Evolutionary conservation across 129 eudicot genomes (phyloP).

Genomic region (Oenanthe sinensis): DNA sequence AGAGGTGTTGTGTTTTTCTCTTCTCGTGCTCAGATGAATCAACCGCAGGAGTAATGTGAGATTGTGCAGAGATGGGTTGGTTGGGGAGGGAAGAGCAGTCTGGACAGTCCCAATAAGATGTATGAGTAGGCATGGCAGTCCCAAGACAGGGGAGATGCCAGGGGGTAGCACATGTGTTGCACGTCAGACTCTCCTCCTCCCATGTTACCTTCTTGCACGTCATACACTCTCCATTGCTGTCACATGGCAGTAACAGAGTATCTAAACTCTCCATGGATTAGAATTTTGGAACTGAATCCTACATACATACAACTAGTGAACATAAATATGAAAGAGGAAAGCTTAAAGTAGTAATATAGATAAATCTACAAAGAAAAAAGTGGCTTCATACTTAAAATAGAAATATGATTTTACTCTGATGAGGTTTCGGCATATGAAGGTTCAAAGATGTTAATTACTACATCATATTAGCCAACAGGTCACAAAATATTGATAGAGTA

Average conservation of each 20-base stretch:
- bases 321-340: background rate
- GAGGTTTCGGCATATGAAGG: background rate
- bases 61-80: constrained; percentile 9
- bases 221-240: constrained; percentile 79
- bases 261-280: background rate
- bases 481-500: too few species aligned
- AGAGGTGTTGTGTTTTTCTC: constrained; percentile 43
- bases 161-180: constrained; percentile 78
- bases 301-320: background rate
- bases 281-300: background rate
- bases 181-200: constrained; percentile 44
- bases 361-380: too few species aligned
- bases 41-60: constrained; percentile 24
- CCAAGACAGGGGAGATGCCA: constrained; percentile 77
- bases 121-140: constrained; percentile 35
- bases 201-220: constrained; percentile 50
- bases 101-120: constrained; percentile 63
- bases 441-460: background rate
- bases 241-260: constrained; percentile 47
- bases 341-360: background rate
- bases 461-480: too few species aligned
- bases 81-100: constrained; percentile 52
- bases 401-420: background rate
- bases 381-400: background rate
- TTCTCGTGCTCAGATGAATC: constrained; percentile 50